Conservation (phyloP, 208 protist genomes). For the Leptomonas pyrrhocoris region DNA sequence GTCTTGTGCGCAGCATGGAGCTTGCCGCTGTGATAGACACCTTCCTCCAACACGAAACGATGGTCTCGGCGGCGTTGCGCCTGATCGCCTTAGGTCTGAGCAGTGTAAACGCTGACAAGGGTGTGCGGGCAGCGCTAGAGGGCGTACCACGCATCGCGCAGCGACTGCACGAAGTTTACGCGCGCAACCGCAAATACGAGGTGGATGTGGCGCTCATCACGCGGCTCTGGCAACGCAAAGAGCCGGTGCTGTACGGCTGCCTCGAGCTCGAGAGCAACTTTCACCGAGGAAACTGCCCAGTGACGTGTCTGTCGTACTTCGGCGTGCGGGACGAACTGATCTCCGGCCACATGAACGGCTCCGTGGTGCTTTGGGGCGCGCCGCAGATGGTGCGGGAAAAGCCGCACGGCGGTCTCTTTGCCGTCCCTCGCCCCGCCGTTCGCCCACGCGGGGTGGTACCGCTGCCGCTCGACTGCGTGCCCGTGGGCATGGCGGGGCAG, state of each 20-base stretch:
- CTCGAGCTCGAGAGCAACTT: constrained; percentile 15
- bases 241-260: constrained; percentile 12
- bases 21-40: constrained; percentile 56
- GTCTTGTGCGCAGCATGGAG: constrained; percentile 60
- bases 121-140: constrained; percentile 45
- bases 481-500: constrained; percentile 59
- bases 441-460: constrained; percentile 25
- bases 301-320: constrained; percentile 76
- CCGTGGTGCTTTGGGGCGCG: constrained; percentile 68
- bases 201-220: constrained; percentile 70
- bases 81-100: background rate
- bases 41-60: constrained; percentile 51
- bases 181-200: constrained; percentile 54
- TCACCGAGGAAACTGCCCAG: constrained; percentile 14
- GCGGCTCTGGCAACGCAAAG: constrained; percentile 36
- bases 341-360: constrained; percentile 64
- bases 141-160: constrained; percentile 24
- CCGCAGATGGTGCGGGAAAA: constrained; percentile 41
- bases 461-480: constrained; percentile 57
- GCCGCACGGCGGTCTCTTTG: constrained; percentile 18
- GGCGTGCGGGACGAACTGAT: constrained; percentile 74
- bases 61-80: constrained; percentile 54
- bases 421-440: constrained; percentile 8
- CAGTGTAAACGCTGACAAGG: background rate
- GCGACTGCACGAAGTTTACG: constrained; percentile 51